Conservation (phyloP, 176 grass and related monocot species). For the Oryza punctata region DNA sequence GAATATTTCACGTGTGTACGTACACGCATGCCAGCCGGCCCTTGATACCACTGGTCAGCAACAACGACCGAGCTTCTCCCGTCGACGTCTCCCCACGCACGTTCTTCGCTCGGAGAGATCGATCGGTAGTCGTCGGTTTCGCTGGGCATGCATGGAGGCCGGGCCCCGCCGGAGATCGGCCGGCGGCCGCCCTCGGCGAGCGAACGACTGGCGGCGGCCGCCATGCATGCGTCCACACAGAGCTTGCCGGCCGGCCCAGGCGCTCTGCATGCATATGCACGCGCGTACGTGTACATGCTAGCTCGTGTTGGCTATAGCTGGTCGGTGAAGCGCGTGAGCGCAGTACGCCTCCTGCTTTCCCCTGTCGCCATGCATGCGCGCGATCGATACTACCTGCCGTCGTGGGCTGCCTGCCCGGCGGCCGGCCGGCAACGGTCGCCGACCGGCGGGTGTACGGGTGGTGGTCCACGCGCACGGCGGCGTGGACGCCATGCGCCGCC, state of each 20-base stretch:
- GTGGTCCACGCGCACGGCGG: not conserved
- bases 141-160: too few species aligned
- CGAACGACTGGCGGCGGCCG: not conserved
- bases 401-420: conserved; percentile 20
- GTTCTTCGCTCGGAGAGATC: too few species aligned
- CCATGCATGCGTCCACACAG: conserved; percentile 30
- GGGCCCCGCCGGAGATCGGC: not conserved
- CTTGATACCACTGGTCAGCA: too few species aligned
- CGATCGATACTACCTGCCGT: not conserved
- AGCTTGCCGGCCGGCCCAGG: not conserved
- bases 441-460: too few species aligned
- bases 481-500: not conserved
- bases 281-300: not conserved
- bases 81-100: not conserved
- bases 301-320: not conserved
- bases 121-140: too few species aligned
- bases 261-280: too few species aligned
- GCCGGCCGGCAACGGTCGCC: not conserved
- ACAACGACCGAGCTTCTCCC: not conserved
- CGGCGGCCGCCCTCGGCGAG: not conserved
- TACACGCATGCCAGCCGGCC: too few species aligned
- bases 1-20: not conserved
- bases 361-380: too few species aligned
- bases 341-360: not conserved
- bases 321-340: conserved; percentile 30